These are phyloP conservation scores for Dryadomyces sulphureus DNA, from an alignment of 2,329 filamentous ascomycete genomes.

Conservation along the genomic window DNA sequence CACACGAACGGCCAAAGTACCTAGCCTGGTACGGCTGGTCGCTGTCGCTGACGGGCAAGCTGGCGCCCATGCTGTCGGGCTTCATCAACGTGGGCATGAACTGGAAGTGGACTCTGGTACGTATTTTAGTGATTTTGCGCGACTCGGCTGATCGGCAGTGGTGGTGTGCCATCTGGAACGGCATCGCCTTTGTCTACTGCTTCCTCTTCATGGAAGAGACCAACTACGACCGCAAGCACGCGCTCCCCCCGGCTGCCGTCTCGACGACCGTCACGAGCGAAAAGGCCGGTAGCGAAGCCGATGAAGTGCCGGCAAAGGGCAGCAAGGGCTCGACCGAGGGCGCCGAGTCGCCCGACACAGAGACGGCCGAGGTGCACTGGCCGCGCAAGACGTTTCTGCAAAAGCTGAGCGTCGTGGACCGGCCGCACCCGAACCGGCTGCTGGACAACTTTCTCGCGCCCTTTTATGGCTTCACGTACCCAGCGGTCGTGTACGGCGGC, in stretches of 20 bases:
- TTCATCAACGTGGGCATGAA: constrained; percentile 32
- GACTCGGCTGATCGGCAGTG: not conserved
- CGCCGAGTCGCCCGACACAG: constrained; percentile 1
- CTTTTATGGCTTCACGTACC: constrained; percentile 21
- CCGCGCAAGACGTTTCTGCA: constrained; percentile 22
- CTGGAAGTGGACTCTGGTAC: constrained; percentile 28
- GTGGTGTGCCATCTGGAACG: constrained; percentile 16
- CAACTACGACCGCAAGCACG: constrained; percentile 21
- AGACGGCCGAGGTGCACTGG: constrained; percentile 6
- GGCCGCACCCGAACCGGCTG: constrained; percentile 20
- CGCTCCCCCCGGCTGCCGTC: not conserved
- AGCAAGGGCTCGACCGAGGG: not conserved
- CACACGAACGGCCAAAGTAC: constrained; percentile 17
- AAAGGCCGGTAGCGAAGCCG: not conserved
- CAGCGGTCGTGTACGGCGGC: constrained; percentile 23
- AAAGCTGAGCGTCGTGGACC: constrained; percentile 16
- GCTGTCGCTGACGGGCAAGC: constrained; percentile 26
- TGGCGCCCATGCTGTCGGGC: constrained; percentile 32
- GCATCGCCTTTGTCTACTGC: constrained; percentile 15
- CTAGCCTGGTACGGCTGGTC: constrained; percentile 27
- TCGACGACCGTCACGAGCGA: not conserved
- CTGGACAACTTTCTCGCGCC: constrained; percentile 14
- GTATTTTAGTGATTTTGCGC: not conserved
- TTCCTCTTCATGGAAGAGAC: constrained; percentile 43
- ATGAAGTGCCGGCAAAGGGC: not conserved